Evolutionary conservation across 306 rosid genomes (phyloP).

Genomic region (Vigna trinervia): DNA sequence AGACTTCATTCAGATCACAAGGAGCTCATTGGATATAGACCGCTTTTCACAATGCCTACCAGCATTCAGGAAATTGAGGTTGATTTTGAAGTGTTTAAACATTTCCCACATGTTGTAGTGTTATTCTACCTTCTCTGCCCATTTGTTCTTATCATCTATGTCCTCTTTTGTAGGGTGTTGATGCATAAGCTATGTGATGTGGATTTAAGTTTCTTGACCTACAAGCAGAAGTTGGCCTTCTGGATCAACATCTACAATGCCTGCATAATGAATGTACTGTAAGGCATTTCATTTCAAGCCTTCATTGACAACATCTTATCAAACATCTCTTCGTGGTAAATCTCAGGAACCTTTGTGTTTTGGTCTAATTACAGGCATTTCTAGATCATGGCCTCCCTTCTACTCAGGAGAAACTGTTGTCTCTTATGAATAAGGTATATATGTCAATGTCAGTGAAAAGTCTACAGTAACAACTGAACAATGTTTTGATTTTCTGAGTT

Average conservation of each 20-base stretch:
- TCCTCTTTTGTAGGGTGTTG: conserved; percentile 57
- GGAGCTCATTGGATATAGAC: conserved; percentile 56
- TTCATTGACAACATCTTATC: conserved; percentile 9
- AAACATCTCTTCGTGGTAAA: background rate
- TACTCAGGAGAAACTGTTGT: conserved; percentile 69
- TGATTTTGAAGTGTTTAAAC: conserved; percentile 4
- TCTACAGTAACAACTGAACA: background rate
- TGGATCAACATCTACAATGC: conserved; percentile 97
- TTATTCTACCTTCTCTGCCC: background rate
- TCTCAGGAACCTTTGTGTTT: conserved; percentile 13
- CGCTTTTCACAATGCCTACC: conserved; percentile 56
- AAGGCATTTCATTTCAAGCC: conserved; percentile 61
- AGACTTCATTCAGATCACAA: conserved; percentile 77
- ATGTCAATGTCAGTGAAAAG: background rate
- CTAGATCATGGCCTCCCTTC: conserved; percentile 84
- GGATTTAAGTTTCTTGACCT: conserved; percentile 73
- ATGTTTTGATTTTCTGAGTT: background rate
- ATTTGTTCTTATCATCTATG: background rate
- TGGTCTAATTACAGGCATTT: conserved; percentile 71
- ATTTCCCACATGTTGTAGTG: background rate
- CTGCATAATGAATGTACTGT: conserved; percentile 98
- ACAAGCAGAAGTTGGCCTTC: conserved; percentile 93
- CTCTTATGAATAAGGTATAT: conserved; percentile 83
- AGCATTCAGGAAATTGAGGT: conserved; percentile 71
- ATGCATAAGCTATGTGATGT: conserved; percentile 67